These are phyloP conservation scores for Porcisia hertigi DNA, from an alignment of 208 protist genomes.

Conservation along the genomic window DNA sequence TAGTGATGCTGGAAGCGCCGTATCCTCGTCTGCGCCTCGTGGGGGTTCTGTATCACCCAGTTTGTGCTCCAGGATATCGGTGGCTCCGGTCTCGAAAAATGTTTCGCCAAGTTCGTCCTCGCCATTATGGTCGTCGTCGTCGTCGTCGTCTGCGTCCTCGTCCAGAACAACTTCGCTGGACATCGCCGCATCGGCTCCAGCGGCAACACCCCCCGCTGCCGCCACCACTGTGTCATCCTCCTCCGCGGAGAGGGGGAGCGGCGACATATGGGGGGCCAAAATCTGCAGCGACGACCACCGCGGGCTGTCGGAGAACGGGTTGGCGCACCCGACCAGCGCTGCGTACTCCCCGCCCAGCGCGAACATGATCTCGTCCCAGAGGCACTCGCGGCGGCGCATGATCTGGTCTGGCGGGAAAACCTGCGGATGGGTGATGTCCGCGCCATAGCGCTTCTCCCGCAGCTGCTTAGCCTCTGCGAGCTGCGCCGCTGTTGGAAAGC, in stretches of 20 bases:
- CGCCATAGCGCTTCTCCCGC: conserved; percentile 62
- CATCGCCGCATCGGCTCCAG: conserved; percentile 10
- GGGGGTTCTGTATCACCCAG: background rate
- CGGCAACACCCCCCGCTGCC: background rate
- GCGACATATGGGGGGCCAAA: conserved; percentile 27
- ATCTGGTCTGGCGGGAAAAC: conserved; percentile 79
- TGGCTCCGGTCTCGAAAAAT: background rate
- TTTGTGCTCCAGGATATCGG: conserved; percentile 15
- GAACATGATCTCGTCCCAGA: conserved; percentile 90
- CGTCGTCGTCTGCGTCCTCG: conserved; percentile 6
- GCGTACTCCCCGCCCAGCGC: conserved; percentile 77
- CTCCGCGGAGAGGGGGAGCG: conserved; percentile 20
- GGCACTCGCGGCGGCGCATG: conserved; percentile 67
- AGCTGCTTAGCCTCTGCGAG: conserved; percentile 38
- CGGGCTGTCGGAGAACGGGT: conserved; percentile 64
- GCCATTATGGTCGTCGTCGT: background rate
- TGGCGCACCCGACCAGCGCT: conserved; percentile 72
- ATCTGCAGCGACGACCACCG: conserved; percentile 52
- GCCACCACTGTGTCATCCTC: conserved; percentile 10
- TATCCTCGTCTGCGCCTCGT: background rate
- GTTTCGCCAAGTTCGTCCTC: conserved; percentile 6
- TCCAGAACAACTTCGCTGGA: conserved; percentile 8
- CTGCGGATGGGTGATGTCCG: conserved; percentile 65
- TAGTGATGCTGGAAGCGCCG: background rate
- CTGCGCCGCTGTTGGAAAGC: conserved; percentile 72